These are phyloP conservation scores for Calonectria ilicicola DNA, from an alignment of 2,329 filamentous ascomycete species.

Conservation along the genomic window DNA sequence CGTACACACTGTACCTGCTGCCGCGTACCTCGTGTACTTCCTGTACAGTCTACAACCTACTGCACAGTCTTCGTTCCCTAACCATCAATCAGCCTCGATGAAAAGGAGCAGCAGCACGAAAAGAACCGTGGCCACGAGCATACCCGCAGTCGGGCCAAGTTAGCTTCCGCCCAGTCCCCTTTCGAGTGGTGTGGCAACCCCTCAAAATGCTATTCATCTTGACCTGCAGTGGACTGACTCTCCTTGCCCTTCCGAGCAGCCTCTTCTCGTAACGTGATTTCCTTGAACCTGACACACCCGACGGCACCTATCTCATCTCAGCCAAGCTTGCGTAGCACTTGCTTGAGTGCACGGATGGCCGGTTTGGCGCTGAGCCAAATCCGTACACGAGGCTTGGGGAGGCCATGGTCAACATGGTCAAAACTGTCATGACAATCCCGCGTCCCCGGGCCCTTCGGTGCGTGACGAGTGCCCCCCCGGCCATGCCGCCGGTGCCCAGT, in stretches of 20 bases:
- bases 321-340: not conserved
- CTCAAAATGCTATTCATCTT: not conserved
- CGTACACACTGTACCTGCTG: no score
- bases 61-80: no score
- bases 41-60: no score
- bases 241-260: not conserved
- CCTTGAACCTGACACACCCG: not conserved
- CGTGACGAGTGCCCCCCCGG: slow-evolving; percentile 10
- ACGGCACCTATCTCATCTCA: slow-evolving; percentile 12
- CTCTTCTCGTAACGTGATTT: slow-evolving; percentile 1
- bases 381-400: slow-evolving; percentile 12
- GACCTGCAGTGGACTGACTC: slow-evolving; percentile 12
- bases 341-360: not conserved
- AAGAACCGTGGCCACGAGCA: not conserved
- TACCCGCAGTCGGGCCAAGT: slow-evolving; percentile 2
- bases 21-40: not conserved
- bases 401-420: not conserved
- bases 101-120: not conserved
- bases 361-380: slow-evolving; percentile 8
- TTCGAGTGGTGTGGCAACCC: slow-evolving; percentile 13
- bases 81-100: not conserved
- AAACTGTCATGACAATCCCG: slow-evolving; percentile 6
- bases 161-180: slow-evolving; percentile 13
- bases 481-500: slow-evolving; percentile 19
- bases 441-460: slow-evolving; percentile 6